These are phyloP conservation scores for Manihot esculenta DNA, from an alignment of 441 rosid species.

Conservation along the genomic window DNA sequence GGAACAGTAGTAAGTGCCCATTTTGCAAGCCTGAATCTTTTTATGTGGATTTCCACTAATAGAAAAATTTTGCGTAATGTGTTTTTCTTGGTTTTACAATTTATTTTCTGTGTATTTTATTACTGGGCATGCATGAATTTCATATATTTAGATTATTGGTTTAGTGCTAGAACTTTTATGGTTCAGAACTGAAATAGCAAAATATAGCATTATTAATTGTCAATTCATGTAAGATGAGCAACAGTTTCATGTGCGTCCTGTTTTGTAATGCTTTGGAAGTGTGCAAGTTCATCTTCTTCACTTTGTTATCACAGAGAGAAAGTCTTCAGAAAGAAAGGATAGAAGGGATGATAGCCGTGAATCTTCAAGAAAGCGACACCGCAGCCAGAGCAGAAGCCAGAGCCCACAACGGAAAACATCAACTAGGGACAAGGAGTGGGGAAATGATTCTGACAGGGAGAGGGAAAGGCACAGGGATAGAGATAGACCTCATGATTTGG, in stretches of 20 bases:
- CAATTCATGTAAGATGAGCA: background rate
- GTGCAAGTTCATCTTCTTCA: background rate
- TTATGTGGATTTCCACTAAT: background rate
- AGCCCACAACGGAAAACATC: slow-evolving; percentile 78
- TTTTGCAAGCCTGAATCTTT: slow-evolving; percentile 6
- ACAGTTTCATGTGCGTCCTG: background rate
- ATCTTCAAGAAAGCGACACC: slow-evolving; percentile 75
- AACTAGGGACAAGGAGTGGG: slow-evolving; percentile 60
- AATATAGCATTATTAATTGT: background rate
- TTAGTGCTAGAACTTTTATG: background rate
- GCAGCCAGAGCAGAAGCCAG: slow-evolving; percentile 63
- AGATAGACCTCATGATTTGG: slow-evolving; percentile 41
- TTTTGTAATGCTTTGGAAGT: background rate
- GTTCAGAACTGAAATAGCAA: background rate
- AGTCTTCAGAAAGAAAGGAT: slow-evolving; percentile 62
- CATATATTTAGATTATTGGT: background rate
- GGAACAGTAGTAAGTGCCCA: slow-evolving; percentile 57
- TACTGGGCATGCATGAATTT: background rate
- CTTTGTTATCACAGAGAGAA: slow-evolving; percentile 52
- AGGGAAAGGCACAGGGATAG: slow-evolving; percentile 53
- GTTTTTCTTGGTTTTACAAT: background rate
- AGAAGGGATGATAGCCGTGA: slow-evolving; percentile 57
- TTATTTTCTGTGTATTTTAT: background rate
- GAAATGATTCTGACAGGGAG: slow-evolving; percentile 47
- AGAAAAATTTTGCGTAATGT: background rate